Base-by-base conservation (phyloP, 352 stramenopile species). In the Phytophthora palmivora region DNA sequence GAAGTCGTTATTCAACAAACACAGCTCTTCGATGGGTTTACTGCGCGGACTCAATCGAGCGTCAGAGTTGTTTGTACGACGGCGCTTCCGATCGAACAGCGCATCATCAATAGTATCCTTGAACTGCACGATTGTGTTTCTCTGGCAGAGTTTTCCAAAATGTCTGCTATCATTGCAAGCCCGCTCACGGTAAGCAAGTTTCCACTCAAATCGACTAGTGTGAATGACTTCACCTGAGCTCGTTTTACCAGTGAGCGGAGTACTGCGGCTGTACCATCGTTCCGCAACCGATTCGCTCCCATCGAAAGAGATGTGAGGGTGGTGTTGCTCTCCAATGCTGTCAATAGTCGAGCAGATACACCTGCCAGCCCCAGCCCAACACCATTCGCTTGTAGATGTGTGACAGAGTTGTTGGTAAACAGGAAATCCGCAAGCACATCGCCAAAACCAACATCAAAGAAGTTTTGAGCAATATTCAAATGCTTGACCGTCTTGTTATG, bases 1-100 rank as follows among this genome's bases (percentile, higher is more conserved):
- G n/a, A 94, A 78, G 52, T 92, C 76, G 37, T 94, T 94, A 65
- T 94, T 88, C 9, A 92, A 65, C 49, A 92, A 46, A 28, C 73
- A 86, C 8, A 94, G 58, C 37, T 89, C 78, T 34, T 57, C 42
- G n/a, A 94, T 84, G 14, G 37, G 26, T 39, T 58, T 55, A 34
- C 10, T 52, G 18, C 38, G 33, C 12, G 58, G 38, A 58, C 34
- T 47, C 30, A 39, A 26, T 7, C 36, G 21, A 14, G 60, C 36
- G 19, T 58, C 43, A 9, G n/a, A 47, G 46, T 51, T 67, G 48
- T 30, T 32, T 10, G 67, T 49, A 15, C 76, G 70, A 16, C 38
- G 74, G 2, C 76, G 76, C 37, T 86, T 88, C 22, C 30, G 32
- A 42, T 50, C 36, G 10, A 15, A 34, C 11, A 12, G 36, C 34